A percentile compares a stretch with the other conserved stretches of the same genome.
phyloP scores from a whole-genome alignment of 2,329 filamentous ascomycete genomes.

The Stylonectria norvegica region DNA sequence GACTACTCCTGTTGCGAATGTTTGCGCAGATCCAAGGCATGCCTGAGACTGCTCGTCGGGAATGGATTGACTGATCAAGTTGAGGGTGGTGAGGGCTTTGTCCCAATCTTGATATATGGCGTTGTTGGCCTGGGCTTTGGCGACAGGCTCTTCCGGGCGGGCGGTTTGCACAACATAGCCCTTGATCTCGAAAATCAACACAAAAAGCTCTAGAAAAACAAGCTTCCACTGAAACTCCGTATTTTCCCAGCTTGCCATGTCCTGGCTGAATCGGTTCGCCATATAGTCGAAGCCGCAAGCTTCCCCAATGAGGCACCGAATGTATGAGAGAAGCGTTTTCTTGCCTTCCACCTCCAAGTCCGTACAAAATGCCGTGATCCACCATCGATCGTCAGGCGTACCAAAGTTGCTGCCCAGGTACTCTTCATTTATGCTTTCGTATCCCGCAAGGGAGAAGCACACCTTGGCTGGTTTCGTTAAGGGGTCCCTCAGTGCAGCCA shows the following conservation, averaged over 20 bases:
- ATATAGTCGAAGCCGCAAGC: conserved; percentile 14
- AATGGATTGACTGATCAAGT: no score
- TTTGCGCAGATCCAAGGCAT: background rate
- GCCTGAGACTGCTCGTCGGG: conserved; percentile 8
- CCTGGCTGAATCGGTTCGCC: conserved; percentile 8
- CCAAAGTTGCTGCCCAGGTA: conserved; percentile 3
- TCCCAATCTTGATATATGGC: no score
- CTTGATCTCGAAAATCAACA: conserved; percentile 13
- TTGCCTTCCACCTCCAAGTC: background rate
- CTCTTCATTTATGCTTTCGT: background rate
- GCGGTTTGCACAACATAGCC: no score
- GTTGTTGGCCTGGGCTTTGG: no score
- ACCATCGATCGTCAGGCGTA: background rate
- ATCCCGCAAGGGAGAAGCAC: conserved; percentile 12
- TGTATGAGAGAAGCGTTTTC: conserved; percentile 14
- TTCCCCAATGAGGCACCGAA: conserved; percentile 18
- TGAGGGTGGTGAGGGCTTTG: no score
- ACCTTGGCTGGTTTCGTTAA: conserved; percentile 18
- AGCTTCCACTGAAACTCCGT: conserved; percentile 5
- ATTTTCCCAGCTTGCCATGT: conserved; percentile 3
- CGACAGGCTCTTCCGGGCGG: no score
- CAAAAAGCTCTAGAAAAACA: conserved; percentile 1
- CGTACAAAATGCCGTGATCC: conserved; percentile 3
- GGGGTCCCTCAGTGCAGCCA: conserved; percentile 17
- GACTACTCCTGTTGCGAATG: background rate